These are phyloP conservation scores for Coffea canephora DNA, from an alignment of 257 asterid genomes.

Conservation along the genomic window DNA sequence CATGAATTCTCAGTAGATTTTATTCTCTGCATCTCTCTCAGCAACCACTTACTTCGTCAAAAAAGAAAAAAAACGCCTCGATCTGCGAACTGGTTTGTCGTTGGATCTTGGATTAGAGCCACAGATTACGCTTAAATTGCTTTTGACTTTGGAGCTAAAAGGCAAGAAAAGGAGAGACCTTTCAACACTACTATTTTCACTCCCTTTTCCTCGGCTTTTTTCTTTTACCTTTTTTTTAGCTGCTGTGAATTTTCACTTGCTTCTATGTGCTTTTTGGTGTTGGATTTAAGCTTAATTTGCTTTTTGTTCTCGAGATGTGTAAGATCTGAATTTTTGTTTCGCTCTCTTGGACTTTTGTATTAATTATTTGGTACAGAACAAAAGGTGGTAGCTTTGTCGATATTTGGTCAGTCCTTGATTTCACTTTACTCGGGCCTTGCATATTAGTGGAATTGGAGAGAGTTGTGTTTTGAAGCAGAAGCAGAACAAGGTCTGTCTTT, in stretches of 20 bases:
- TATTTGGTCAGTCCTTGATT: conserved; percentile 30
- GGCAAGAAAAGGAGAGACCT: conserved; percentile 27
- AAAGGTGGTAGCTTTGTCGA: conserved; percentile 48
- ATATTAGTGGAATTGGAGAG: conserved; percentile 28
- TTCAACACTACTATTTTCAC: not conserved
- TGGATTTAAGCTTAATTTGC: conserved; percentile 16
- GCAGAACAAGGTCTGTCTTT: not conserved
- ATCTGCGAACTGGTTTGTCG: conserved; percentile 32
- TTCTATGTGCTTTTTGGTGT: conserved; percentile 6
- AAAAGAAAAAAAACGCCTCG: conserved; percentile 8
- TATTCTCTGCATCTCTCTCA: conserved; percentile 37
- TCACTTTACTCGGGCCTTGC: conserved; percentile 23
- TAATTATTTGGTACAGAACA: conserved; percentile 23
- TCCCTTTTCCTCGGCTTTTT: not conserved
- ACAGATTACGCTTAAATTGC: conserved; percentile 27
- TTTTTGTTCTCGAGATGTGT: conserved; percentile 16
- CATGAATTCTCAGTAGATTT: conserved; percentile 22
- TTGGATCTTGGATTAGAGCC: conserved; percentile 40
- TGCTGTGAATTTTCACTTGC: not conserved
- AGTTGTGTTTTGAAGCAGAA: not conserved
- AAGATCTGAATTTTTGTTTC: conserved; percentile 24
- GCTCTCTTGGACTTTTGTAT: conserved; percentile 23
- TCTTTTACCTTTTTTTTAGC: conserved; percentile 5
- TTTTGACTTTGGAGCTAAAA: conserved; percentile 39
- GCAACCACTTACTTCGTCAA: conserved; percentile 31